A percentile compares a stretch with the other conserved stretches of the same genome.
Evolutionary conservation across 2,329 filamentous ascomycete species (phyloP).

Genomic region (Pseudocercospora cruenta): DNA sequence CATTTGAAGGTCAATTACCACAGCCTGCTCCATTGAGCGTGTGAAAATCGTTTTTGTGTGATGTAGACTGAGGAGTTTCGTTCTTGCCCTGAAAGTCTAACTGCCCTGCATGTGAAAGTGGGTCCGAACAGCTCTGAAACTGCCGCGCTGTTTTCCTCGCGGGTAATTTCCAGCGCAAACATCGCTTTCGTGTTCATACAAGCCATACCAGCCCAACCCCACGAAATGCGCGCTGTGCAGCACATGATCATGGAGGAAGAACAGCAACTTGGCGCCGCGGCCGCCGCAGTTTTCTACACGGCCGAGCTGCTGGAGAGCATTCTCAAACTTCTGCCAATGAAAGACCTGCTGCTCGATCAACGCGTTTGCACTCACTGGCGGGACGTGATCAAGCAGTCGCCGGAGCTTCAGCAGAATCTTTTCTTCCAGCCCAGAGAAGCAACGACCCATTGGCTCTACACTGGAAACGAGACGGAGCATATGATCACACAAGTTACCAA

Average conservation of each 20-base stretch:
- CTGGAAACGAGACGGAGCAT: background rate
- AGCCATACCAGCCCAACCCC: too few species aligned
- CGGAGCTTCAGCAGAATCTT: background rate
- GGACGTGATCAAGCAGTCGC: background rate
- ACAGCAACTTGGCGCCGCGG: background rate
- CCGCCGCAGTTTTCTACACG: background rate
- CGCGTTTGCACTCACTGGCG: conserved; percentile 1
- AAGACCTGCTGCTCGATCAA: conserved; percentile 7
- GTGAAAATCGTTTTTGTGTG: background rate
- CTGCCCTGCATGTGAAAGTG: background rate
- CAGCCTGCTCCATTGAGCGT: too few species aligned
- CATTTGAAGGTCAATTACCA: background rate
- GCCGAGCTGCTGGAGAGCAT: conserved; percentile 7
- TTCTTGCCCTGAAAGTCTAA: background rate
- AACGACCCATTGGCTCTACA: background rate
- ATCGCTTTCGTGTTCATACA: background rate
- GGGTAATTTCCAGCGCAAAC: background rate
- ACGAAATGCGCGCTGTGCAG: too few species aligned
- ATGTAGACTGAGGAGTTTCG: background rate
- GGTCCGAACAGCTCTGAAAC: background rate
- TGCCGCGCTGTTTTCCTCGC: background rate
- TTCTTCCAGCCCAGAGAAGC: background rate
- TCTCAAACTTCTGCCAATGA: conserved; percentile 6
- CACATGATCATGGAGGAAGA: too few species aligned
- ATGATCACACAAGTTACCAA: background rate